Conservation (phyloP, 106 monocot species). For the Platanthera zijinensis region DNA sequence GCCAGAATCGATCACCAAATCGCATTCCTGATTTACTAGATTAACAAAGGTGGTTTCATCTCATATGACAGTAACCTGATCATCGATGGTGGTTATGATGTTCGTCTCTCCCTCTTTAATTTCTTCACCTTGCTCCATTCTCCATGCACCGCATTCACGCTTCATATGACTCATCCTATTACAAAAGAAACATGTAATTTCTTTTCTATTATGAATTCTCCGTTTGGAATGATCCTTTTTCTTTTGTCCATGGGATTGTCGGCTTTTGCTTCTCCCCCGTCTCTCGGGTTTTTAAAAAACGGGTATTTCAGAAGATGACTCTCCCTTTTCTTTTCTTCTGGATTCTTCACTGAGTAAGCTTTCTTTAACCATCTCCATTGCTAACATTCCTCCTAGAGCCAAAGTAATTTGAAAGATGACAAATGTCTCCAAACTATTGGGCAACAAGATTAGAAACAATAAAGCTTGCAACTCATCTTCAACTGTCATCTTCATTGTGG, state of each 20-base stretch:
- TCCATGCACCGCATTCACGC: too few species aligned
- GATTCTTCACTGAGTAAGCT: too few species aligned
- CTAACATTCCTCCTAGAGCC: background rate
- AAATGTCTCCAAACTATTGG: too few species aligned
- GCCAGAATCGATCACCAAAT: too few species aligned
- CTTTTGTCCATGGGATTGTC: too few species aligned
- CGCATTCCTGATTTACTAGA: too few species aligned
- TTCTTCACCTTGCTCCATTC: too few species aligned
- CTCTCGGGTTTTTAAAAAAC: background rate
- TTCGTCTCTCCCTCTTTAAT: background rate
- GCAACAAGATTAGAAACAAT: too few species aligned
- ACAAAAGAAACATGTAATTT: background rate
- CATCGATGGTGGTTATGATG: too few species aligned
- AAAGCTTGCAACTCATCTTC: background rate
- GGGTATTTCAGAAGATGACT: background rate
- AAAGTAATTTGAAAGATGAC: background rate
- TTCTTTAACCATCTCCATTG: background rate
- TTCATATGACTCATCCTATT: too few species aligned
- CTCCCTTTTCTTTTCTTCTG: background rate
- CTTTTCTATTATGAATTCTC: background rate
- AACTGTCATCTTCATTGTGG: background rate
- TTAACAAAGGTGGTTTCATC: background rate
- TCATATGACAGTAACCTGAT: background rate
- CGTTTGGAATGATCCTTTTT: too few species aligned
- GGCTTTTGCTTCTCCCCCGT: too few species aligned